Percentiles rank a stretch among this genome's conserved stretches.
phyloP scores from a whole-genome alignment of 2,329 filamentous ascomycete species.

The Claviceps lovelessii region DNA sequence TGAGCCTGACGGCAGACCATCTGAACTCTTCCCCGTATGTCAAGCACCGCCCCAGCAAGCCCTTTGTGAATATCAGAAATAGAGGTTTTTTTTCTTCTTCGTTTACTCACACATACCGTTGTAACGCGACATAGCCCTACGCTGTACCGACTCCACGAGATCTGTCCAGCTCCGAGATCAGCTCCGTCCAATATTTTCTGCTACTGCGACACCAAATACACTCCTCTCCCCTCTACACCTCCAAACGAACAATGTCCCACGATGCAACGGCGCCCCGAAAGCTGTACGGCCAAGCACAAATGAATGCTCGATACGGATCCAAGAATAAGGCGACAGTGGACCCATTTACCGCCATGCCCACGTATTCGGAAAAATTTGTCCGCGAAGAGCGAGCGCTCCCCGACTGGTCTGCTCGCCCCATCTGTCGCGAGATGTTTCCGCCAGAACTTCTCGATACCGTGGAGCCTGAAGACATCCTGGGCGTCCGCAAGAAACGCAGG shows the following conservation, averaged over 20 bases:
- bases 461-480: slow-evolving; percentile 27
- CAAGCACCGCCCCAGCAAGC: background rate
- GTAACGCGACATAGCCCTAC: slow-evolving; percentile 27
- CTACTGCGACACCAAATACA: slow-evolving; percentile 43
- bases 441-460: slow-evolving; percentile 40
- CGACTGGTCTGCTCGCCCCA: slow-evolving; percentile 35
- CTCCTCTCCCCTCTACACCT: slow-evolving; percentile 41
- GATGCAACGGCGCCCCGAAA: slow-evolving; percentile 27
- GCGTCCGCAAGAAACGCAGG: slow-evolving; percentile 27
- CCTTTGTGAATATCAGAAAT: background rate
- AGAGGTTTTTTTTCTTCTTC: background rate
- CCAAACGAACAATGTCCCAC: slow-evolving; percentile 29
- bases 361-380: slow-evolving; percentile 41
- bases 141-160: slow-evolving; percentile 30
- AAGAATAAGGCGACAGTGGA: slow-evolving; percentile 42
- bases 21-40: slow-evolving; percentile 44
- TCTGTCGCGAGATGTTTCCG: slow-evolving; percentile 40
- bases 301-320: slow-evolving; percentile 41
- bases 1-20: slow-evolving; percentile 41
- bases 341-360: slow-evolving; percentile 44
- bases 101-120: background rate
- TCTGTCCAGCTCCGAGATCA: slow-evolving; percentile 30
- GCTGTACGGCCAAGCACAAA: slow-evolving; percentile 42
- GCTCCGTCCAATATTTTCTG: slow-evolving; percentile 36
- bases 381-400: slow-evolving; percentile 38